Base-by-base conservation (phyloP, 139 green algal genomes). In the Micromonas commoda region DNA sequence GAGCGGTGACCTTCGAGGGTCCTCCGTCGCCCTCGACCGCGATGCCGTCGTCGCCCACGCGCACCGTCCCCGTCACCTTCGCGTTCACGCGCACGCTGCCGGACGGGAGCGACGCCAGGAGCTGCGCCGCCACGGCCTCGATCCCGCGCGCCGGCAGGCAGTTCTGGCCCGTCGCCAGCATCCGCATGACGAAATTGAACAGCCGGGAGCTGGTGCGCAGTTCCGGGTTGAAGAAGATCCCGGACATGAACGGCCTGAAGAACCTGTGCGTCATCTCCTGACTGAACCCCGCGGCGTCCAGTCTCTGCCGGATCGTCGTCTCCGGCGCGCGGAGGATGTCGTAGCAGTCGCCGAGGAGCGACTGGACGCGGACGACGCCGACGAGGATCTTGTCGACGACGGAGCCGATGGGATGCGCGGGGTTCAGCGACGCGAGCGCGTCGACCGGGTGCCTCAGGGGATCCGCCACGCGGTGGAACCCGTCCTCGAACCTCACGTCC, bases 221-320 rank as follows among this genome's bases (percentile, higher is more conserved):
- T 3, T 82, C 32, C 37, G 83, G 81, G 87, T 98, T 92, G 57
- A 83, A 83, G 86, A 98, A 99, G 85, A 98, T 99, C 75, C 95
- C 95, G 5, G 94, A 93, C 73, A 98, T 83, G 82, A 98, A 98
- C 31, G 95, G 94, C 16, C 91, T 80, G 87, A 99, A 98, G 87
- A 99, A 98, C 54, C 88, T 81, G 72, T 94, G 83, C 28, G 95
- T 92, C 35, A 99, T 97, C 37, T 81, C 79, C 0, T 84, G 34
- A 3, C 83, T 88, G 83, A 99, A 98, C 28, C 95, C 94, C 71
- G 94, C 88, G 1, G 73, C 74, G 84, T 92, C 83, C 64, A 87
- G 32, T 0, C 37, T 26, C 23, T 80, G 29, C 52, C 35, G 66
- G 57, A 82, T 86, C 53, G 33, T 79, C n/a, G 89, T 92, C 82